Conservation (phyloP, 441 rosid genomes). For the Brassica hybrid region DNA sequence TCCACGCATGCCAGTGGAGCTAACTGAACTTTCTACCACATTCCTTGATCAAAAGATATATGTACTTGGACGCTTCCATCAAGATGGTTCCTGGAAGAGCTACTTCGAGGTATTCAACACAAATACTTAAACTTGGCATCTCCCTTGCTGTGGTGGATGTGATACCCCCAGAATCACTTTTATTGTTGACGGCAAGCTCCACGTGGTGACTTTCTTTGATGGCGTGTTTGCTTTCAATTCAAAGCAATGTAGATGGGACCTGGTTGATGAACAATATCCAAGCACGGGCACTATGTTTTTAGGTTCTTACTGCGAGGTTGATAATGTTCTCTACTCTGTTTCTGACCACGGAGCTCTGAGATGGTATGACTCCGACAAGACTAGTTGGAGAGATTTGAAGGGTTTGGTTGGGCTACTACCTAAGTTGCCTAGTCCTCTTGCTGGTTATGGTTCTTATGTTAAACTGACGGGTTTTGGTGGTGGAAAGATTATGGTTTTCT, state of each 20-base stretch:
- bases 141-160: background rate
- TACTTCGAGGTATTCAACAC: background rate
- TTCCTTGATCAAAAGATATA: background rate
- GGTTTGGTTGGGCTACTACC: background rate
- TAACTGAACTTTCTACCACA: background rate
- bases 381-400: background rate
- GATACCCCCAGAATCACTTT: background rate
- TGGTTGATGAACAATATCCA: background rate
- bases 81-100: background rate
- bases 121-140: background rate
- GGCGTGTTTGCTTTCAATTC: background rate
- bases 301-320: background rate
- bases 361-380: background rate
- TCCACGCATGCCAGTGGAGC: too few relatives aligned
- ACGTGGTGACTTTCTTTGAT: background rate
- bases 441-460: background rate
- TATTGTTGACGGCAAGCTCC: background rate
- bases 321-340: background rate
- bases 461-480: background rate
- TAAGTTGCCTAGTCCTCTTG: background rate
- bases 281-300: background rate
- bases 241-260: conserved; percentile 1
- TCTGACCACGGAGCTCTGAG: background rate
- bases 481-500: background rate
- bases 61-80: background rate